Percentiles rank a stretch among this genome's conserved stretches.
Evolutionary conservation across 2,329 filamentous ascomycete species (phyloP).

Genomic region (Teratosphaeria viscida): DNA sequence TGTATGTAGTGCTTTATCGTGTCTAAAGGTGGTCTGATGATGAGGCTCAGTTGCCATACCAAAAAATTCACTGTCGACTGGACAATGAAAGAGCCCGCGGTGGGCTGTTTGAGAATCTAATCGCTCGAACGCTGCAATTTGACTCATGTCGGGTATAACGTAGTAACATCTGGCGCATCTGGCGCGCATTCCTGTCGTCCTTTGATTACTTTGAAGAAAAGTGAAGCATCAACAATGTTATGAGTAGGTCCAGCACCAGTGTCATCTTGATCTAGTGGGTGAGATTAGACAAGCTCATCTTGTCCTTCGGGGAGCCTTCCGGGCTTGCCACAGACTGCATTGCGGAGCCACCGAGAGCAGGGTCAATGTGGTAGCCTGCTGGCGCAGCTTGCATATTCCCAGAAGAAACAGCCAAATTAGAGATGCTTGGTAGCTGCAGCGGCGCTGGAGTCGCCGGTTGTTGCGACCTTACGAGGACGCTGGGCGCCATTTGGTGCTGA

Average conservation of each 20-base stretch:
- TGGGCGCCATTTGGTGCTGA: constrained; percentile 1
- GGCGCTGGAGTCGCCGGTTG: constrained; percentile 10
- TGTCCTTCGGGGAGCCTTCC: constrained; percentile 27
- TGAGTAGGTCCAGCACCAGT: not conserved
- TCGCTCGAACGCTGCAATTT: not conserved
- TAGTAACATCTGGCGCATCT: not conserved
- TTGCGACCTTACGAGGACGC: constrained; percentile 1
- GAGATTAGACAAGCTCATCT: constrained; percentile 30
- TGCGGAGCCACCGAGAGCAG: constrained; percentile 11
- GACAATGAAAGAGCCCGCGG: not conserved
- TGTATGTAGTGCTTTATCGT: not conserved
- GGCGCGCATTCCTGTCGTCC: not conserved
- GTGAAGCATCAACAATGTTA: not conserved
- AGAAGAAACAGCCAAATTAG: constrained; percentile 10
- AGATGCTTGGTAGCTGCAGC: constrained; percentile 20
- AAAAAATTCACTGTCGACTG: not conserved
- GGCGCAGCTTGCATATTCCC: not conserved
- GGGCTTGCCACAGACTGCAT: constrained; percentile 16
- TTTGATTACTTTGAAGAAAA: not conserved
- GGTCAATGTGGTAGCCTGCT: constrained; percentile 3
- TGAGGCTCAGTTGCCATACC: not conserved
- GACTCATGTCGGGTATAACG: not conserved
- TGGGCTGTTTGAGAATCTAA: not conserved
- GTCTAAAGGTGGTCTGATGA: not conserved
- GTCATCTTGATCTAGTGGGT: constrained; percentile 14